Evolutionary conservation across 2,329 filamentous ascomycete species (phyloP), one percentile per base, ranked within the genome.

Genomic region (Fusarium stilboides): DNA sequence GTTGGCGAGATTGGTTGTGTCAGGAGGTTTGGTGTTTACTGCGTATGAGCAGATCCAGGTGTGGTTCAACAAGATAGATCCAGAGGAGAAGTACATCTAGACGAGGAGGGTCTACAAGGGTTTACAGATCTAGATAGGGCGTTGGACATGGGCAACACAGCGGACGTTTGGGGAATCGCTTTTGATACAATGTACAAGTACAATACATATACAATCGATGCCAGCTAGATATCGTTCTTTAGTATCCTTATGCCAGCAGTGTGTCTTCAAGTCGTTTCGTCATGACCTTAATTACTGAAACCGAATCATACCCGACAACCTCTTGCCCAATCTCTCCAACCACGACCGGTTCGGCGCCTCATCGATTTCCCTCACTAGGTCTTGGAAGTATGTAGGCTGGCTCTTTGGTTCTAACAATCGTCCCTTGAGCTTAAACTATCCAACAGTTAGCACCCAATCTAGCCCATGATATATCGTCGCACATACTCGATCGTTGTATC

Each of bases 21-120:
- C 94, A 76, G 96, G 96, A 57, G 96, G 96, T 19, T 97, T 99
- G 76, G 96, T 99, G 40, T 99, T 99, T 77, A 97, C 96, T 22
- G 97, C 98, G 91, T 96, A 98, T 79, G 95, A 98, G 84, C 92
- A 91, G 62, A 98, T 98, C 85, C 95, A 98, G 54, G 75, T 65
- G 20, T 65, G 94, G 60, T 89, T 99, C 84, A 88, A 93, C 74
- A 85, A 79, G 76, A 62, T 94, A 53, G 96, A 99, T 78, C 96
- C 96, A 1, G 88, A 97, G 75, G 89, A 90, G 77, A 91, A 87
- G 78, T 98, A 97, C 77, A 88, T 98, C 68, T 97, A 83, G 76
- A 58, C 31, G 17, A 12, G 39, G 19, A 36, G 19, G 40, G 33
- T 10, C 14, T 24, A 37, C 40, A 19, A 59, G 19, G n/a, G 33